These are phyloP conservation scores for Psilocybe tampanensis DNA, from an alignment of 768 basidiomycete species.

Conservation along the genomic window DNA sequence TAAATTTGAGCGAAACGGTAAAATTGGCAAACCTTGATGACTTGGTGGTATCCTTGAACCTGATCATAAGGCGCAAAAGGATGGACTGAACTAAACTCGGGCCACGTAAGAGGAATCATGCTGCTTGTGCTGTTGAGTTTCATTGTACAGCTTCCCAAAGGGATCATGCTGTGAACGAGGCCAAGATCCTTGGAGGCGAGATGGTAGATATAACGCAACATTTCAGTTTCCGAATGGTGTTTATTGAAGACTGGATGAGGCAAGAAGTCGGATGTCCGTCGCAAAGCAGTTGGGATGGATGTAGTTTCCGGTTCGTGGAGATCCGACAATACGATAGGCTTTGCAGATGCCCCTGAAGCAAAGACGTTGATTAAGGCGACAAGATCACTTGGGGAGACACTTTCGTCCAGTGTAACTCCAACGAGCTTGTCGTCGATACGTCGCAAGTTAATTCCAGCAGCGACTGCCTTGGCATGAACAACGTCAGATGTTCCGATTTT, in stretches of 20 bases:
- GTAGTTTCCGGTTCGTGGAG: slow-evolving; percentile 44
- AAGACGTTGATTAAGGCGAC: slow-evolving; percentile 82
- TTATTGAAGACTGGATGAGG: slow-evolving; percentile 93
- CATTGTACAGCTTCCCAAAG: slow-evolving; percentile 96
- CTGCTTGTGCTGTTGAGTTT: slow-evolving; percentile 98
- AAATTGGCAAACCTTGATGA: slow-evolving; percentile 64
- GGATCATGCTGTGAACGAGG: slow-evolving; percentile 95
- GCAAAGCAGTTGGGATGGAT: slow-evolving; percentile 58
- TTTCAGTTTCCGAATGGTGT: slow-evolving; percentile 98
- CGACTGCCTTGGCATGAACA: slow-evolving; percentile 69
- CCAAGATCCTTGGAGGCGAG: slow-evolving; percentile 94
- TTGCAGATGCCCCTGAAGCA: slow-evolving; percentile 58
- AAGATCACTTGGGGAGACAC: slow-evolving; percentile 75
- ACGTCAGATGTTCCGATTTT: slow-evolving; percentile 53
- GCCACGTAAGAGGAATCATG: slow-evolving; percentile 96
- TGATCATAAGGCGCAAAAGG: slow-evolving; percentile 93
- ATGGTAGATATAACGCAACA: slow-evolving; percentile 95
- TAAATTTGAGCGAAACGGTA: not conserved
- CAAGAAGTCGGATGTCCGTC: slow-evolving; percentile 71
- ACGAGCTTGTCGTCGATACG: slow-evolving; percentile 72
- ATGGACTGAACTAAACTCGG: slow-evolving; percentile 88
- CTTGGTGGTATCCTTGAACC: slow-evolving; percentile 79
- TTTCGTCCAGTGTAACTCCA: slow-evolving; percentile 93
- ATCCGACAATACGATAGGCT: slow-evolving; percentile 46
- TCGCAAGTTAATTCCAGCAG: slow-evolving; percentile 83